Percentiles rank a stretch among this genome's conserved stretches.
Conservation (phyloP, 495 filamentous ascomycete genomes). For the Lophium mytilinum region DNA sequence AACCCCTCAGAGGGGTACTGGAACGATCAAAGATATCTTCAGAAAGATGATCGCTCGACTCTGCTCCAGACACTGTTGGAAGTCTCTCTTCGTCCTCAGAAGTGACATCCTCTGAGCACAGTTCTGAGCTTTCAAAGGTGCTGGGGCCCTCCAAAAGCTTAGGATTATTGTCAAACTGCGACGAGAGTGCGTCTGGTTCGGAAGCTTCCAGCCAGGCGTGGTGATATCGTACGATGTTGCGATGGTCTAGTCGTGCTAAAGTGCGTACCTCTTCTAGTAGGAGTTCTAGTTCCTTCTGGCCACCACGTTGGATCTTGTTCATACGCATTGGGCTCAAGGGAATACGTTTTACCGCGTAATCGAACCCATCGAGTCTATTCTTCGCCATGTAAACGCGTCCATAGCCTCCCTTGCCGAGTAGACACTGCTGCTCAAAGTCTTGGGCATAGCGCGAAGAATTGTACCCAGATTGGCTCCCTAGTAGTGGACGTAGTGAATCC, state of each 20-base stretch:
- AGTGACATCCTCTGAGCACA: no score
- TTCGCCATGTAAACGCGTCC: slow-evolving; percentile 36
- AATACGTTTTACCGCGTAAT: slow-evolving; percentile 42
- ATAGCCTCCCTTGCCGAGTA: slow-evolving; percentile 39
- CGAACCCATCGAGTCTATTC: slow-evolving; percentile 31
- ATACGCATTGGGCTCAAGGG: slow-evolving; percentile 23
- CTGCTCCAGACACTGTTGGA: no score
- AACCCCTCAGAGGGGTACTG: no score
- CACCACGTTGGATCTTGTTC: slow-evolving; percentile 22
- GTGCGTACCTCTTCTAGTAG: slow-evolving; percentile 34
- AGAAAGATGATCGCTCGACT: no score
- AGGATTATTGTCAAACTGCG: no score
- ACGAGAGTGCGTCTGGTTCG: no score
- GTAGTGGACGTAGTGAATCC: not conserved
- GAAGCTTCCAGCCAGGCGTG: slow-evolving; percentile 32
- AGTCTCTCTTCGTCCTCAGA: no score
- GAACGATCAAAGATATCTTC: no score
- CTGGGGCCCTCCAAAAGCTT: no score
- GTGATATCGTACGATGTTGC: slow-evolving; percentile 36
- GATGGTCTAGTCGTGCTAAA: slow-evolving; percentile 31
- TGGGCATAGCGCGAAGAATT: slow-evolving; percentile 22
- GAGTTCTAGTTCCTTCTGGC: slow-evolving; percentile 27
- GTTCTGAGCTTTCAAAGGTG: no score
- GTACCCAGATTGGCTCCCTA: slow-evolving; percentile 15
- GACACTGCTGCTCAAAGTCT: slow-evolving; percentile 29